Conservation (phyloP, 805 yeast species). For the Metschnikowia baotianmanensis region DNA sequence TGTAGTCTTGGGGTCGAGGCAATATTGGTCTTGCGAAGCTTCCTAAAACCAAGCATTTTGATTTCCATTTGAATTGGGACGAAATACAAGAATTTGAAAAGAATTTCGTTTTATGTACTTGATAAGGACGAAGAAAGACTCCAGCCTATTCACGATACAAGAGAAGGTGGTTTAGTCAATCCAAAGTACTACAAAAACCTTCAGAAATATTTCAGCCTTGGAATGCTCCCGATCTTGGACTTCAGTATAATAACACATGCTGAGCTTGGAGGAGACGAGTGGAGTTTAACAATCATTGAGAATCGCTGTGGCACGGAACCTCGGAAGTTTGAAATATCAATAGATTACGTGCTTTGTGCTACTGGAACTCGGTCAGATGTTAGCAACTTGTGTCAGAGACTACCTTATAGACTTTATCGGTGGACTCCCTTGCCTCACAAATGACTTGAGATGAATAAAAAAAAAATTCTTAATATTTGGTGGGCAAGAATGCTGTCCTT, state of each 20-base stretch:
- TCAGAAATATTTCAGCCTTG: slow-evolving; percentile 28
- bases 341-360: slow-evolving; percentile 40
- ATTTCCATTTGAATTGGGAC: slow-evolving; percentile 51
- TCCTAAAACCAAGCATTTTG: slow-evolving; percentile 46
- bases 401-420: slow-evolving; percentile 31
- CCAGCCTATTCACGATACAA: slow-evolving; percentile 40
- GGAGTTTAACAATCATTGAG: slow-evolving; percentile 23
- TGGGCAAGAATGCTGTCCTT: slow-evolving; percentile 43
- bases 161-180: slow-evolving; percentile 47
- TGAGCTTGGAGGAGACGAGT: slow-evolving; percentile 27
- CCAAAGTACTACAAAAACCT: slow-evolving; percentile 41
- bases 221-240: slow-evolving; percentile 29
- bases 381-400: slow-evolving; percentile 19
- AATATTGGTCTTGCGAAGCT: slow-evolving; percentile 35
- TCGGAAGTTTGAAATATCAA: slow-evolving; percentile 1
- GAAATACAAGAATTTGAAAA: slow-evolving; percentile 45
- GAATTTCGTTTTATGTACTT: slow-evolving; percentile 41
- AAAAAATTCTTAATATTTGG: slow-evolving; percentile 39
- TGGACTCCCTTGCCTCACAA: slow-evolving; percentile 45
- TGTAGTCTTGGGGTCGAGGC: slow-evolving; percentile 32
- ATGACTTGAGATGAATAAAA: slow-evolving; percentile 41
- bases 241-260: slow-evolving; percentile 27
- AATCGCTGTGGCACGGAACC: slow-evolving; percentile 9
- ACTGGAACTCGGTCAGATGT: slow-evolving; percentile 39
- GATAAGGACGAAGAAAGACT: slow-evolving; percentile 43